These are phyloP conservation scores for Suhomyces maxii DNA, from an alignment of 1,139 yeast genomes.

Conservation along the genomic window DNA sequence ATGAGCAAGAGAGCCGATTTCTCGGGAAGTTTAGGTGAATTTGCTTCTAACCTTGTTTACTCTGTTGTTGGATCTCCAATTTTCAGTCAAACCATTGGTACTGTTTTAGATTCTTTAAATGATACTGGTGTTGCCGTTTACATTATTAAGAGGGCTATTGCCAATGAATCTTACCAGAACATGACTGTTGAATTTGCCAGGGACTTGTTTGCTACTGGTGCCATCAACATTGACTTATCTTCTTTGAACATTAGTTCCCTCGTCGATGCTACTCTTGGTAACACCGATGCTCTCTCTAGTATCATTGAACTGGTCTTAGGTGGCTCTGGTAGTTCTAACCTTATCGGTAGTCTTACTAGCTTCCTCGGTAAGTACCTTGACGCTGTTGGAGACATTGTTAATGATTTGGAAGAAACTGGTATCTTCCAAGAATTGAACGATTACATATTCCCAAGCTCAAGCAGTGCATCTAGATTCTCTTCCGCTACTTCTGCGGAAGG, in stretches of 20 bases:
- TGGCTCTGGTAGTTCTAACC: slow-evolving; percentile 16
- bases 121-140: slow-evolving; percentile 46
- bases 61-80: slow-evolving; percentile 31
- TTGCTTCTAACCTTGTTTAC: slow-evolving; percentile 33
- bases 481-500: slow-evolving; percentile 9
- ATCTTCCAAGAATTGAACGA: slow-evolving; percentile 41
- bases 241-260: slow-evolving; percentile 31
- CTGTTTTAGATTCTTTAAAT: slow-evolving; percentile 38
- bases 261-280: slow-evolving; percentile 24
- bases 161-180: slow-evolving; percentile 38
- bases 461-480: slow-evolving; percentile 5
- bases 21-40: slow-evolving; percentile 27
- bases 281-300: slow-evolving; percentile 26
- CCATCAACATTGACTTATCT: slow-evolving; percentile 22
- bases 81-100: slow-evolving; percentile 27
- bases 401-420: slow-evolving; percentile 40
- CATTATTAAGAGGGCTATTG: slow-evolving; percentile 36
- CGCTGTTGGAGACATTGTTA: slow-evolving; percentile 32
- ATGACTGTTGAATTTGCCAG: slow-evolving; percentile 33
- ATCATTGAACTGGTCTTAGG: slow-evolving; percentile 27
- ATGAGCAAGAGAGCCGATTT: slow-evolving; percentile 23
- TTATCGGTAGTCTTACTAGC: slow-evolving; percentile 9
- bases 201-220: slow-evolving; percentile 30
- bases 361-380: slow-evolving; percentile 30
- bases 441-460: slow-evolving; percentile 29